Evolutionary conservation across 1,284 basidiomycete species (phyloP), one percentile per base, ranked within the genome.

Genomic region (Cryptococcus deneoformans): DNA sequence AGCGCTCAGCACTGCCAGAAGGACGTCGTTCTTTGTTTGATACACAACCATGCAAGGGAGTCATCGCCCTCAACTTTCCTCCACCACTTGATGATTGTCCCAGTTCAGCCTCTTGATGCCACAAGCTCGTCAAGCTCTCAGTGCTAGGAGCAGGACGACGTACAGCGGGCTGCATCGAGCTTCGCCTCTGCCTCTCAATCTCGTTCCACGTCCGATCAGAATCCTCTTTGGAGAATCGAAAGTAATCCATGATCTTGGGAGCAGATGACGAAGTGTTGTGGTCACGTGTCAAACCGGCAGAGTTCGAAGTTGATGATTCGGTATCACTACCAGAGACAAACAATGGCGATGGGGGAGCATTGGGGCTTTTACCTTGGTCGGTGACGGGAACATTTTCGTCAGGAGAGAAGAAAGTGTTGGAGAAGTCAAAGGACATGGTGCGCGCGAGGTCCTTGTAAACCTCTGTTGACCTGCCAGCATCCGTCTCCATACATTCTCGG

Each of bases 151-250:
- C 39, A 7, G 51, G 56, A 16, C 40, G 61, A 53, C 52, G 54
- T 35, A 55, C 37, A 16, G 59, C 55, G 1, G 69, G 63, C 38
- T 71, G 66, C 56, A 72, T 62, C 7, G 70, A 72, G 11, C 59
- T 60, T 51, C 73, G 60, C 48, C 73, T 54, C 51, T 70, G 66
- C 16, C 68, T 63, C 36, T 69, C 57, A 12, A 68, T 53, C 36
- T 71, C 71, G 37, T 64, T 55, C 74, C 72, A 76, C 3, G 70
- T 71, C 16, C 67, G 64, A 40, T 76, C 72, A 12, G 72, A 66
- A 7, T 61, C 63, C 52, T 70, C 66, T 24, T 70, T 66, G 12
- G 61, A 54, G 43, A 73, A 63, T 29, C 69, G 59, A 63, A 73
- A 74, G 56, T 68, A 74, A 10, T 68, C 71, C 56, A 72, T 63